phyloP scores from a whole-genome alignment of 2,329 filamentous ascomycete genomes.

The Aspergillus carbonarius region DNA sequence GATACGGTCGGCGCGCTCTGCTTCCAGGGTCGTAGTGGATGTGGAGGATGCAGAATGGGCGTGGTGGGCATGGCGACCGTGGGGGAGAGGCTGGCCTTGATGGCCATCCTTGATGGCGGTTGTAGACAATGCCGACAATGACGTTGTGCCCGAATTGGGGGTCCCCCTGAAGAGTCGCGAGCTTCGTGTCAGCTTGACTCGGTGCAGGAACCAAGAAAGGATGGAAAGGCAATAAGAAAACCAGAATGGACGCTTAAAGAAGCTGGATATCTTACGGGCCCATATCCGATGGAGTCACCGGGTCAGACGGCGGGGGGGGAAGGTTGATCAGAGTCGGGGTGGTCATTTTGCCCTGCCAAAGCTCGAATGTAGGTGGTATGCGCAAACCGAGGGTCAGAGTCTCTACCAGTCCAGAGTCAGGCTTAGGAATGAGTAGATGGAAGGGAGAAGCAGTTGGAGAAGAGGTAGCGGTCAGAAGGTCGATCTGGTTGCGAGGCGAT shows the following conservation, averaged over 20 bases:
- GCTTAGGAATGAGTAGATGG: neutral
- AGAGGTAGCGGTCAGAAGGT: neutral
- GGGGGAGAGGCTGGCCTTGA: slow-evolving; percentile 71
- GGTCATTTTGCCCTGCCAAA: slow-evolving; percentile 26
- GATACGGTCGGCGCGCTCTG: slow-evolving; percentile 91
- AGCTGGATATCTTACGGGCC: slow-evolving; percentile 63
- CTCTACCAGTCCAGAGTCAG: neutral
- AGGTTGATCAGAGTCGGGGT: slow-evolving; percentile 77
- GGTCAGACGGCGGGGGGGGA: slow-evolving; percentile 76
- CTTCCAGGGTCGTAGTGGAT: slow-evolving; percentile 75
- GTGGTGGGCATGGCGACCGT: slow-evolving; percentile 53
- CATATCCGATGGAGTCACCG: slow-evolving; percentile 83
- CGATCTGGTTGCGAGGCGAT: neutral
- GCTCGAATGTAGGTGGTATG: neutral
- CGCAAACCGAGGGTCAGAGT: neutral
- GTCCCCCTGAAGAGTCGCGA: slow-evolving; percentile 65
- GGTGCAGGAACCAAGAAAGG: neutral
- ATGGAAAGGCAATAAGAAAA: slow-evolving; percentile 13
- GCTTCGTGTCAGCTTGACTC: slow-evolving; percentile 18
- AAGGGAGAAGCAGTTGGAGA: neutral
- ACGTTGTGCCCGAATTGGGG: slow-evolving; percentile 88
- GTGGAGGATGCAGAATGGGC: slow-evolving; percentile 57
- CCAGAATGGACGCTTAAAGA: slow-evolving; percentile 8
- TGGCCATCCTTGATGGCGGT: slow-evolving; percentile 97
- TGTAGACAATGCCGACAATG: slow-evolving; percentile 85